Conservation (phyloP, 257 asterid species). For the Verbascum thapsus region DNA sequence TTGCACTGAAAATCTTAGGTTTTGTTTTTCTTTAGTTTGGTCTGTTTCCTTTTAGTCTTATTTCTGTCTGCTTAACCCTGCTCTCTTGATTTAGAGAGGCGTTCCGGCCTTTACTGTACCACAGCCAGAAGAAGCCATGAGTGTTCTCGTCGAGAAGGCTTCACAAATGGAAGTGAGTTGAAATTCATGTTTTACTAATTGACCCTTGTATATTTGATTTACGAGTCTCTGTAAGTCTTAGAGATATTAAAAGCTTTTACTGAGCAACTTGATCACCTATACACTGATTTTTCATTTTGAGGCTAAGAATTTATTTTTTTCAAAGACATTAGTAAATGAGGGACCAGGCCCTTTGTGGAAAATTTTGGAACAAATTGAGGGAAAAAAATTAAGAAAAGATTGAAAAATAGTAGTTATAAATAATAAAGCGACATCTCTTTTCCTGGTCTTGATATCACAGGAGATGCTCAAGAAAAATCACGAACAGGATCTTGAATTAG, state of each 20-base stretch:
- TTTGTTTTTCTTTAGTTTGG: background rate
- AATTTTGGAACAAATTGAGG: conserved; percentile 10
- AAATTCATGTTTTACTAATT: conserved; percentile 14
- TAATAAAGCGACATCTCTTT: background rate
- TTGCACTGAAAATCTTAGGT: conserved; percentile 7
- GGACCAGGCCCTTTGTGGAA: conserved; percentile 9
- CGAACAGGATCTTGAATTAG: conserved; percentile 19
- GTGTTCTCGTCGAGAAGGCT: conserved; percentile 63
- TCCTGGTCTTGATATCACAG: background rate
- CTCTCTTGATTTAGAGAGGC: conserved; percentile 43
- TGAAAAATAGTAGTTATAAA: background rate
- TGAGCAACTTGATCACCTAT: conserved; percentile 15
- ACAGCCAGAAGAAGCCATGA: conserved; percentile 79
- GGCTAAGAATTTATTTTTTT: conserved; percentile 18
- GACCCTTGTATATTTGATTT: conserved; percentile 17
- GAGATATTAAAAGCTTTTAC: conserved; percentile 14
- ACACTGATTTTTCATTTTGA: conserved; percentile 10
- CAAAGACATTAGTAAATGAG: background rate
- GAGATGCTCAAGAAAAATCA: conserved; percentile 5
- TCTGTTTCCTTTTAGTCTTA: conserved; percentile 17
- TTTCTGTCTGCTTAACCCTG: conserved; percentile 16
- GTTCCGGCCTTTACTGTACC: conserved; percentile 69
- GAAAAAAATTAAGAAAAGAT: background rate
- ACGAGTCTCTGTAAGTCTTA: background rate
- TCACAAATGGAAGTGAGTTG: conserved; percentile 56